Conservation (phyloP, 2,329 filamentous ascomycete species). For the Pestalotiopsis sp. region DNA sequence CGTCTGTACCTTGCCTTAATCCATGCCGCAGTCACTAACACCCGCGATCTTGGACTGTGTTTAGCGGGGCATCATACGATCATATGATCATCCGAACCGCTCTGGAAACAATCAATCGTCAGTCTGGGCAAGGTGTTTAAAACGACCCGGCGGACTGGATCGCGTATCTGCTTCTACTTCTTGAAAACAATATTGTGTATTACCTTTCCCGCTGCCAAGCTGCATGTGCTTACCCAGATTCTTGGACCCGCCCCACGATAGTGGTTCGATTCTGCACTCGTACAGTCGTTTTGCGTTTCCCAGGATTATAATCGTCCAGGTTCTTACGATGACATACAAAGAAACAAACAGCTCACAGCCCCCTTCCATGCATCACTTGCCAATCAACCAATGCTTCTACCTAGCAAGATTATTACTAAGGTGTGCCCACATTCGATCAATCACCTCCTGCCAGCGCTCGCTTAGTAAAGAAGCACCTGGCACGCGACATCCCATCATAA, state of each 20-base stretch:
- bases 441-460: neutral
- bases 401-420: too few relatives aligned
- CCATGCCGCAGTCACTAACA: neutral
- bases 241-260: neutral
- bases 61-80: neutral
- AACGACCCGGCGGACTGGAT: neutral
- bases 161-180: neutral
- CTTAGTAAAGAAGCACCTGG: neutral
- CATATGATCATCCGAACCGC: neutral
- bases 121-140: neutral
- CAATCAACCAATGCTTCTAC: too few relatives aligned
- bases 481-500: neutral
- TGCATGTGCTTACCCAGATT: neutral
- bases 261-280: neutral
- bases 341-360: too few relatives aligned
- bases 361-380: too few relatives aligned
- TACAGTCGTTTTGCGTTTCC: neutral
- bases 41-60: neutral
- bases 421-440: too few relatives aligned
- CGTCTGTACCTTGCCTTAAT: neutral
- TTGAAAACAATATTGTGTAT: neutral
- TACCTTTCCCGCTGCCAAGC: neutral
- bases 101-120: too few relatives aligned
- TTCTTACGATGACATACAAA: too few relatives aligned
- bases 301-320: neutral